Evolutionary conservation across 768 basidiomycete genomes (phyloP).

Genomic region (Auriscalpium vulgare): DNA sequence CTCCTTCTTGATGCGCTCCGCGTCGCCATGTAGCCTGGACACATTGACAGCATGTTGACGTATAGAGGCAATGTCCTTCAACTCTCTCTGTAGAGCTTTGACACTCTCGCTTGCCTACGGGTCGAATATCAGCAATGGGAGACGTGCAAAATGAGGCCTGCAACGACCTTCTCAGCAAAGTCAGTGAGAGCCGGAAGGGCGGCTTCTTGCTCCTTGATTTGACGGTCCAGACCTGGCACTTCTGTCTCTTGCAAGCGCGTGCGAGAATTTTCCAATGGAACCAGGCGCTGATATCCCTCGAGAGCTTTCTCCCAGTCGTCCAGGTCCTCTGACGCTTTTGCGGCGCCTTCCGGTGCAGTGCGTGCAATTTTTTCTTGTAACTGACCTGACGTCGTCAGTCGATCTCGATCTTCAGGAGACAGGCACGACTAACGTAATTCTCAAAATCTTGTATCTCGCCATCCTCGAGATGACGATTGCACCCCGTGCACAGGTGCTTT

Average conservation of each 20-base stretch:
- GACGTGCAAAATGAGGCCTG: background rate
- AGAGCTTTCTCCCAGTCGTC: slow-evolving; percentile 55
- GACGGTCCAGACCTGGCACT: slow-evolving; percentile 57
- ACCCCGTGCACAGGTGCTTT: slow-evolving; percentile 67
- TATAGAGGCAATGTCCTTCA: slow-evolving; percentile 51
- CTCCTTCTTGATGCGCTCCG: slow-evolving; percentile 53
- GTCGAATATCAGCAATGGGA: background rate
- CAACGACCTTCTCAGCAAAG: slow-evolving; percentile 55
- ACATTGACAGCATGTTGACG: slow-evolving; percentile 57
- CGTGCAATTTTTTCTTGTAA: slow-evolving; percentile 56
- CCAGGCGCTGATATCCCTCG: slow-evolving; percentile 45
- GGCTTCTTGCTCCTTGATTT: slow-evolving; percentile 50
- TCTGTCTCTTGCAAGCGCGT: slow-evolving; percentile 51
- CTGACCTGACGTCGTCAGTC: slow-evolving; percentile 28
- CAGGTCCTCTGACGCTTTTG: slow-evolving; percentile 39
- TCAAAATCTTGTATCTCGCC: slow-evolving; percentile 55
- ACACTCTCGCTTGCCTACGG: slow-evolving; percentile 46
- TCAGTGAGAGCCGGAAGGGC: slow-evolving; percentile 43
- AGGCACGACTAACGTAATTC: slow-evolving; percentile 30
- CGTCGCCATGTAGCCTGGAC: slow-evolving; percentile 49
- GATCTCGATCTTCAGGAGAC: background rate
- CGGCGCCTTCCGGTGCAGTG: slow-evolving; percentile 38
- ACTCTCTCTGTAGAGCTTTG: slow-evolving; percentile 44
- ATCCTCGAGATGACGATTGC: slow-evolving; percentile 59
- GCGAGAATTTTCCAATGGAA: slow-evolving; percentile 46